Percentiles rank a stretch among this genome's conserved stretches.
phyloP scores from a whole-genome alignment of 352 stramenopile genomes.

The Hyaloperonospora arabidopsidis region DNA sequence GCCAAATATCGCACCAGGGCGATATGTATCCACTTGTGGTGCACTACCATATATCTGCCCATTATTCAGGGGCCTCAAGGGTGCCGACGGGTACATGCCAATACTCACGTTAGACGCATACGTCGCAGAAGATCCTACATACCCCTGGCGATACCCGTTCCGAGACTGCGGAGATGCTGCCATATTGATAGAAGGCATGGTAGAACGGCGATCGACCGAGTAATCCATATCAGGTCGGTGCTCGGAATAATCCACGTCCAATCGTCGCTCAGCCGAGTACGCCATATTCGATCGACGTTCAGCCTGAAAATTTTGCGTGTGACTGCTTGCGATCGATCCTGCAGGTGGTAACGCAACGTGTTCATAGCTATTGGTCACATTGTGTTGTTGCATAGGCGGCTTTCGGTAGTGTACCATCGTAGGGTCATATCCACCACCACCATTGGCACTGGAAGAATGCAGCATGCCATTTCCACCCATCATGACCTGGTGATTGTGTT shows the following conservation, averaged over 20 bases:
- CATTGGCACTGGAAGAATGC: slow-evolving; percentile 39
- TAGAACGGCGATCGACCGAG: slow-evolving; percentile 8
- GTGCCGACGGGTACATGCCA: slow-evolving; percentile 37
- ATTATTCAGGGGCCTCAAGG: slow-evolving; percentile 22
- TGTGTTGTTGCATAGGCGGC: slow-evolving; percentile 28
- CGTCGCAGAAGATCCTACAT: slow-evolving; percentile 10
- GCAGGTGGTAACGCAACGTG: slow-evolving; percentile 28
- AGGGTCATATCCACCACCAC: slow-evolving; percentile 39
- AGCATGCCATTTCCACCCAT: slow-evolving; percentile 27
- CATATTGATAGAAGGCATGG: slow-evolving; percentile 31
- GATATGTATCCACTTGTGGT: slow-evolving; percentile 35
- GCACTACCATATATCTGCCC: slow-evolving; percentile 23
- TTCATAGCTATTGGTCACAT: slow-evolving; percentile 34
- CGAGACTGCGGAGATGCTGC: slow-evolving; percentile 14
- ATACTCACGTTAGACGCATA: slow-evolving; percentile 34
- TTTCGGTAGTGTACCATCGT: slow-evolving; percentile 49
- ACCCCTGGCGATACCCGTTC: slow-evolving; percentile 27
- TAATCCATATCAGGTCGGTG: slow-evolving; percentile 29
- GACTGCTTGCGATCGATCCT: slow-evolving; percentile 15
- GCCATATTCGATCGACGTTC: slow-evolving; percentile 40
- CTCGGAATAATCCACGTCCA: slow-evolving; percentile 31
- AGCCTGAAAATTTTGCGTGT: slow-evolving; percentile 30
- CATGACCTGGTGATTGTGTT: slow-evolving; percentile 25
- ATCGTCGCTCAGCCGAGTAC: background rate
- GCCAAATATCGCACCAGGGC: slow-evolving; percentile 20